These are phyloP conservation scores for Waltergamsia citrina DNA, from an alignment of 2,329 filamentous ascomycete species.

Conservation along the genomic window DNA sequence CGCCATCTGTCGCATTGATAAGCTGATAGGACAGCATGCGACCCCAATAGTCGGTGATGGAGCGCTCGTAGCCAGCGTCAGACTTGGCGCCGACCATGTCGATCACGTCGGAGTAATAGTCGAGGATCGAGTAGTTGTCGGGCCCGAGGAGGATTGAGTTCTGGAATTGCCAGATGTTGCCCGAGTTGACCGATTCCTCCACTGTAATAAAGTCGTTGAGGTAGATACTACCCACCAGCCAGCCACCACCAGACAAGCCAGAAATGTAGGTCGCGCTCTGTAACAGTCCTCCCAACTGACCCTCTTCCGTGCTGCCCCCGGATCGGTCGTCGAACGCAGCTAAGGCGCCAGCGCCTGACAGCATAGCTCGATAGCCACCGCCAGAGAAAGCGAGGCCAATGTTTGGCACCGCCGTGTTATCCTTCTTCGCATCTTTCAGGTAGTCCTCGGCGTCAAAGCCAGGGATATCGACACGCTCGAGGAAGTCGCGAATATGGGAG, in stretches of 20 bases:
- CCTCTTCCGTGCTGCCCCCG: slow-evolving; percentile 28
- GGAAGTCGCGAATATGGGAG: slow-evolving; percentile 63
- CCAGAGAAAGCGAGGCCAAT: slow-evolving; percentile 73
- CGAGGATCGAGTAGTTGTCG: slow-evolving; percentile 22
- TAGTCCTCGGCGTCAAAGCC: slow-evolving; percentile 70
- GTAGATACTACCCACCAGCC: slow-evolving; percentile 76
- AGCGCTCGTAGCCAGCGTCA: slow-evolving; percentile 38
- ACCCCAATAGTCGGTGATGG: slow-evolving; percentile 85
- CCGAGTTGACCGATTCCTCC: slow-evolving; percentile 22
- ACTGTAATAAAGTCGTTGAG: slow-evolving; percentile 74
- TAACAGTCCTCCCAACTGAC: slow-evolving; percentile 70
- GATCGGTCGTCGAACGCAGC: slow-evolving; percentile 73
- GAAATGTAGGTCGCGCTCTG: slow-evolving; percentile 75
- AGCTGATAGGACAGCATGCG: slow-evolving; percentile 81
- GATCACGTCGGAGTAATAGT: slow-evolving; percentile 28
- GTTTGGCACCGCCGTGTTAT: slow-evolving; percentile 31
- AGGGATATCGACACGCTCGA: slow-evolving; percentile 63
- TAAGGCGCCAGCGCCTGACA: slow-evolving; percentile 73
- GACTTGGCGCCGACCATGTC: slow-evolving; percentile 24
- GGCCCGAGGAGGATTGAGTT: slow-evolving; percentile 30
- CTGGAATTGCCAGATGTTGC: slow-evolving; percentile 29
- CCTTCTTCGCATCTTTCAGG: slow-evolving; percentile 33
- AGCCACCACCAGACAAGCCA: slow-evolving; percentile 73
- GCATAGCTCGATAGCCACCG: slow-evolving; percentile 78
- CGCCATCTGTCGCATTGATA: slow-evolving; percentile 66